phyloP scores from a whole-genome alignment of 805 yeast species.

The Wickerhamiella vanderwaltii region DNA sequence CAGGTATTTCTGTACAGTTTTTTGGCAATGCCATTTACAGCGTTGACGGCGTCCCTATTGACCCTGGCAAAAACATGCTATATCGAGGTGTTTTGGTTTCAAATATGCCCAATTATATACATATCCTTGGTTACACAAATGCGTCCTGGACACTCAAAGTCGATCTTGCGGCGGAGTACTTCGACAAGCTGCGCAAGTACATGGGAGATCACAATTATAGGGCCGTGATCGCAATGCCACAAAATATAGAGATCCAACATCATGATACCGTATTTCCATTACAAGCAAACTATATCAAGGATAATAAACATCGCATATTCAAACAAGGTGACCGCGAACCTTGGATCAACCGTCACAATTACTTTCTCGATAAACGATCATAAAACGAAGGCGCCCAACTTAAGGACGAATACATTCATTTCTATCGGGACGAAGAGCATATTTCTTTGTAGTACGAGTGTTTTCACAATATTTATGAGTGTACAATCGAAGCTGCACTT shows the following conservation, averaged over 20 bases:
- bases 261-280: neutral
- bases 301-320: neutral
- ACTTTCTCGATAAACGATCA: neutral
- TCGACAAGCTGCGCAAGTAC: neutral
- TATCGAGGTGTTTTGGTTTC: constrained; percentile 3
- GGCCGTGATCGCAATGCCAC: neutral
- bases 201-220: neutral
- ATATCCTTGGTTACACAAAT: constrained; percentile 6
- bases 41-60: neutral
- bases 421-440: no score
- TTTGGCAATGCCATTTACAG: neutral
- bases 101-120: constrained; percentile 2
- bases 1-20: constrained; percentile 3
- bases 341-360: constrained; percentile 5
- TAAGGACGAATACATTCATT: constrained; percentile 2
- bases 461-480: no score
- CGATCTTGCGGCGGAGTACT: neutral
- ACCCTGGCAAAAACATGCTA: neutral
- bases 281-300: constrained; percentile 3
- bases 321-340: constrained; percentile 1
- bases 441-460: no score
- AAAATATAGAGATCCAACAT: neutral
- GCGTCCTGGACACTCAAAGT: constrained; percentile 9
- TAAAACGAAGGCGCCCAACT: neutral
- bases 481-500: no score